These are phyloP conservation scores for Daucus carota DNA, from an alignment of 129 eudicot species.

Conservation along the genomic window DH1_v3.0 NC_030384.2:38061001-38061500, in stretches of 20 bases:
- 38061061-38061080: constrained; percentile 77
- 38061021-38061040: constrained; percentile 94
- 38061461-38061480: constrained; percentile 59
- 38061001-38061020: constrained; percentile 79
- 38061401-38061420: constrained; percentile 72
- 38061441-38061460: constrained; percentile 66
- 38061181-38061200: constrained; percentile 82
- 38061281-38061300: constrained; percentile 59
- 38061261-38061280: constrained; percentile 65
- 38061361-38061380: constrained; percentile 54
- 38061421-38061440: constrained; percentile 67
- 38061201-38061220: constrained; percentile 78
- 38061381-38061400: constrained; percentile 63
- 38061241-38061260: constrained; percentile 56
- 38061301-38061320: constrained; percentile 58
- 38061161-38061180: constrained; percentile 80
- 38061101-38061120: constrained; percentile 70
- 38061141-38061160: constrained; percentile 83
- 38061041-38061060: constrained; percentile 78
- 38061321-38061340: constrained; percentile 85
- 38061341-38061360: constrained; percentile 85
- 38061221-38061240: constrained; percentile 84
- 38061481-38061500: constrained; percentile 65
- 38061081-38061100: constrained; percentile 61
- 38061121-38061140: constrained; percentile 80